These are phyloP conservation scores for Talaromyces sp. DNA, from an alignment of 2,329 filamentous ascomycete species.

Conservation along the genomic window DNA sequence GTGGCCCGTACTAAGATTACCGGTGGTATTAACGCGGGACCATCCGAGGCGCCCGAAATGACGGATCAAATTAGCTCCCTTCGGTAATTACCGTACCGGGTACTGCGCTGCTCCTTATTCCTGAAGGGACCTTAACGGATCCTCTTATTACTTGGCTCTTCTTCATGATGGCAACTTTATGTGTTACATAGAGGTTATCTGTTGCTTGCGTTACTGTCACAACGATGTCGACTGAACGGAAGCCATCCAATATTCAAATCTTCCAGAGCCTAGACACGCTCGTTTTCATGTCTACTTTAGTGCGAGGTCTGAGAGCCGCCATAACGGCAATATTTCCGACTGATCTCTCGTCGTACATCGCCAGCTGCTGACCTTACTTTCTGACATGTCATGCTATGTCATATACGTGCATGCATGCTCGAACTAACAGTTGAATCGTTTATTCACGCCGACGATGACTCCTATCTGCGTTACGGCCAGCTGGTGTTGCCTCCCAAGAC, in stretches of 20 bases:
- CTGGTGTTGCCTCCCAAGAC: background rate
- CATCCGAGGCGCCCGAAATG: slow-evolving; percentile 5
- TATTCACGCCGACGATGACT: background rate
- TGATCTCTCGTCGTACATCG: background rate
- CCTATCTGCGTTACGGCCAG: background rate
- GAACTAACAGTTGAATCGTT: background rate
- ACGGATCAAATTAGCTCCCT: background rate
- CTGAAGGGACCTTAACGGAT: background rate
- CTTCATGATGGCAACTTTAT: background rate
- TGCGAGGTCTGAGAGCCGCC: background rate
- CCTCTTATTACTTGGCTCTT: background rate
- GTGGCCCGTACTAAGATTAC: background rate
- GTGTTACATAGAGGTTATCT: background rate
- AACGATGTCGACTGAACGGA: background rate
- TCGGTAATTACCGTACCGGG: background rate
- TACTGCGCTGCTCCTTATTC: background rate
- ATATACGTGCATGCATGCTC: background rate
- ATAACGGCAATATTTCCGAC: background rate
- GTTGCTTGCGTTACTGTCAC: background rate
- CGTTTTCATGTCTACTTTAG: background rate
- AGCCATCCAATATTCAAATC: background rate
- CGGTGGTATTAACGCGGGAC: slow-evolving; percentile 7
- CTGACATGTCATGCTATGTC: background rate
- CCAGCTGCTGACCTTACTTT: background rate
- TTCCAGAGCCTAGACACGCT: background rate